A percentile compares a stretch with the other conserved stretches of the same genome.
Conservation (phyloP, 2,329 filamentous ascomycete species). For the Aphanocladium album region DNA sequence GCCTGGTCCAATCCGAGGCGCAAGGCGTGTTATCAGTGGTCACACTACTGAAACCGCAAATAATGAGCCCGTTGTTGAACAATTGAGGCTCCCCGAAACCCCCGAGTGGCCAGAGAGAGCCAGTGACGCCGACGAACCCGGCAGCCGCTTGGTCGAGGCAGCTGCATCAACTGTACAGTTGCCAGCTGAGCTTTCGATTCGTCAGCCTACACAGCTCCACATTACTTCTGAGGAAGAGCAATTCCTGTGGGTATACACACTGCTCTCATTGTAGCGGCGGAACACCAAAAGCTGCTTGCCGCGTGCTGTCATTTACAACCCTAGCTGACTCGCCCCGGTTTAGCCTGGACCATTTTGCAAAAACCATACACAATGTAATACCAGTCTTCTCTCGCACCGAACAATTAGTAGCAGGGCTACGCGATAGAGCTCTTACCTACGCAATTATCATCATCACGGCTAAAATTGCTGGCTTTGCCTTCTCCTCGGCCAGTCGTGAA, state of each 20-base stretch:
- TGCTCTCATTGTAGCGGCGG: background rate
- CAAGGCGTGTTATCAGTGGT: background rate
- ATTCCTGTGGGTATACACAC: background rate
- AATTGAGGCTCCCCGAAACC: background rate
- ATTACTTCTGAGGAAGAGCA: background rate
- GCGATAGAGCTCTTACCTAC: background rate
- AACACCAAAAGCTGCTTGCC: background rate
- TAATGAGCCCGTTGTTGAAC: background rate
- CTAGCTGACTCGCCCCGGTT: background rate
- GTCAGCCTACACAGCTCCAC: background rate
- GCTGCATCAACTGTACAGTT: background rate
- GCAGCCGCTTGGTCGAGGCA: background rate
- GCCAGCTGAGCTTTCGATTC: background rate
- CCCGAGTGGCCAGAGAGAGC: background rate
- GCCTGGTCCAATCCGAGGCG: constrained; percentile 12
- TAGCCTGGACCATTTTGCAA: background rate
- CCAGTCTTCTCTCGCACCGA: constrained; percentile 1
- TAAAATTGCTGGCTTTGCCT: constrained; percentile 9
- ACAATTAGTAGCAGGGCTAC: background rate
- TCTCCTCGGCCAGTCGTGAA: background rate
- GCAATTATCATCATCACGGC: constrained; percentile 11
- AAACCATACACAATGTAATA: constrained; percentile 1
- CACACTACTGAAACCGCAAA: background rate
- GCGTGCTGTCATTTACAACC: background rate
- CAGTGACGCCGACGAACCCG: background rate